Evolutionary conservation across 306 rosid genomes (phyloP).

Genomic region (Castanopsis chinensis): DNA sequence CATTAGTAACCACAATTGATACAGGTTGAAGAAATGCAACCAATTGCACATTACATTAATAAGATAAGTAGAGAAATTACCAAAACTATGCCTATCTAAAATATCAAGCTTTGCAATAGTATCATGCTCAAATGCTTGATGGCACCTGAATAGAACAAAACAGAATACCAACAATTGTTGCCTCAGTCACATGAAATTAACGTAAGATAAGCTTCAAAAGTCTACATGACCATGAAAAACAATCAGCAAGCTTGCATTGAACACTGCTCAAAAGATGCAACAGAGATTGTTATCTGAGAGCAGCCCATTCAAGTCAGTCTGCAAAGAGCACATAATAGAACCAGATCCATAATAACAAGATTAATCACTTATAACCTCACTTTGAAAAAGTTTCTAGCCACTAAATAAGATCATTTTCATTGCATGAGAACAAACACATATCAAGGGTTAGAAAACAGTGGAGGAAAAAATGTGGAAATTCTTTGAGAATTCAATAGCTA

Average conservation of each 20-base stretch:
- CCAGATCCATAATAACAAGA: too few species aligned
- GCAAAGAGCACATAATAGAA: not conserved
- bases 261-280: not conserved
- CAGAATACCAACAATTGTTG: not conserved
- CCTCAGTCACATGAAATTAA: not conserved
- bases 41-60: not conserved
- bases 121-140: not conserved
- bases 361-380: too few species aligned
- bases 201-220: not conserved
- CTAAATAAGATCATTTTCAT: not conserved
- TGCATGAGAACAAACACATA: not conserved
- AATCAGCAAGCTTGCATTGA: not conserved
- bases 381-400: not conserved
- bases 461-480: constrained; percentile 11
- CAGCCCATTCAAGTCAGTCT: not conserved
- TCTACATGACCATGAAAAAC: not conserved
- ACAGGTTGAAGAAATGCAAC: not conserved
- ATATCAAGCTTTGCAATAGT: not conserved
- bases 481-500: constrained; percentile 2
- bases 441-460: not conserved
- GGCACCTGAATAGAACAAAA: not conserved
- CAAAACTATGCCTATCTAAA: too few species aligned
- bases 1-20: not conserved
- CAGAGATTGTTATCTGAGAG: not conserved
- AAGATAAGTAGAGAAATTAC: too few species aligned